Conservation (phyloP, 2,329 filamentous ascomycete species). For the Claviceps fusiformis region DNA sequence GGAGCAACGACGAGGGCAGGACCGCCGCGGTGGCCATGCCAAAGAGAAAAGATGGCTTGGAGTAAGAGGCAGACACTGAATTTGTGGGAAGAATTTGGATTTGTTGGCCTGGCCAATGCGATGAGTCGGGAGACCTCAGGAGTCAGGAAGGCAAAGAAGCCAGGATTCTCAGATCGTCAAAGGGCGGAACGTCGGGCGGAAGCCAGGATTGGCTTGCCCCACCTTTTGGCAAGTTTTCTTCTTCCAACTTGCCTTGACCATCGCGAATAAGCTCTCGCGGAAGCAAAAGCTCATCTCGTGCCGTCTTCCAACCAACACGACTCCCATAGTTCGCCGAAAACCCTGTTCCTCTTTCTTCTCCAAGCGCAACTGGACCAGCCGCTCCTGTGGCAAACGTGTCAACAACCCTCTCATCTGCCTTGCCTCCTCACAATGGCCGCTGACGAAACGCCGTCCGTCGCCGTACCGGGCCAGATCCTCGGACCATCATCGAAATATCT, state of each 20-base stretch:
- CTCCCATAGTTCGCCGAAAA: too few species aligned
- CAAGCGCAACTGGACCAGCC: not conserved
- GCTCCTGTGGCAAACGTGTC: not conserved
- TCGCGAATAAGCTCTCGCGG: not conserved
- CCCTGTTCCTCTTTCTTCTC: not conserved
- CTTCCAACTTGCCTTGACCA: not conserved
- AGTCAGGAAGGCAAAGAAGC: too few species aligned
- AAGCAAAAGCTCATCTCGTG: not conserved
- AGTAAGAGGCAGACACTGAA: not conserved
- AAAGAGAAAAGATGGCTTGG: not conserved
- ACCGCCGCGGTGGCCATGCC: not conserved
- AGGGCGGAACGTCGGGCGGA: not conserved
- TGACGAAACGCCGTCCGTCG: conserved; percentile 36
- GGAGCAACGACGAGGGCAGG: not conserved
- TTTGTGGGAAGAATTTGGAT: not conserved
- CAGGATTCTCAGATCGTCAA: too few species aligned
- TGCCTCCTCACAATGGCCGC: conserved; percentile 19
- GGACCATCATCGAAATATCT: conserved; percentile 53
- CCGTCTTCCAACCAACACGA: not conserved
- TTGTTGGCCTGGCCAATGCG: not conserved
- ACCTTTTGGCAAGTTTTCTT: not conserved
- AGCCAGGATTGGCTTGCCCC: not conserved
- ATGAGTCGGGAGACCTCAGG: not conserved
- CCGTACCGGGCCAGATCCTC: conserved; percentile 71
- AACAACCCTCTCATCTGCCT: not conserved